A percentile compares a stretch with the other conserved stretches of the same genome.
Evolutionary conservation across 129 eudicot genomes (phyloP).

Genomic region (Cynara cardunculus): DNA sequence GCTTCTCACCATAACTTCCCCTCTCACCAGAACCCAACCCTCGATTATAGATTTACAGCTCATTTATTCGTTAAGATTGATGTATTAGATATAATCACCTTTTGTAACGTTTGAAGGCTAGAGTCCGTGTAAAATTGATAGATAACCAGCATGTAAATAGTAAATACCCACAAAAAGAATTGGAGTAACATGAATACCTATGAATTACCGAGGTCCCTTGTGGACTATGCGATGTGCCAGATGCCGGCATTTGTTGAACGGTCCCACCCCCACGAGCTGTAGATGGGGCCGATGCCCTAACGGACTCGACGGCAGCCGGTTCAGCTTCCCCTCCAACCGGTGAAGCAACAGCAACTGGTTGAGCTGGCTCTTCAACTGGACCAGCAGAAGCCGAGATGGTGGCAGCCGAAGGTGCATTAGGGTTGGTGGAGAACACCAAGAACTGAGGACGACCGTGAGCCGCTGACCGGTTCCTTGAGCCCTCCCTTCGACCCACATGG

Average conservation of each 20-base stretch:
- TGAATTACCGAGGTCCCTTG: slow-evolving; percentile 32
- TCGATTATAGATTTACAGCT: not conserved
- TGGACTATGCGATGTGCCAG: slow-evolving; percentile 27
- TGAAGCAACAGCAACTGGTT: slow-evolving; percentile 19
- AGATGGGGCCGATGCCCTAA: slow-evolving; percentile 31
- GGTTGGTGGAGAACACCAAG: slow-evolving; percentile 52
- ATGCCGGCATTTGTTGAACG: slow-evolving; percentile 21
- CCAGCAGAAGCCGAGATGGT: slow-evolving; percentile 25
- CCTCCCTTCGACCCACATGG: slow-evolving; percentile 56
- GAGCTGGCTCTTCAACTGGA: slow-evolving; percentile 33
- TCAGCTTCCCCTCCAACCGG: slow-evolving; percentile 32
- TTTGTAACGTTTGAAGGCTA: not conserved
- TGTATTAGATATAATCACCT: not conserved
- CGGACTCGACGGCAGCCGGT: slow-evolving; percentile 14
- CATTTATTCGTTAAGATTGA: not conserved
- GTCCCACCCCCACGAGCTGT: slow-evolving; percentile 25
- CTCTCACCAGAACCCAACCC: too few species aligned
- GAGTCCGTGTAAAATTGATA: not conserved
- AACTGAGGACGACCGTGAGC: slow-evolving; percentile 54
- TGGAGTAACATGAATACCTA: slow-evolving; percentile 33
- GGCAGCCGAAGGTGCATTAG: slow-evolving; percentile 40
- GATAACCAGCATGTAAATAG: not conserved
- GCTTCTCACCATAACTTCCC: too few species aligned
- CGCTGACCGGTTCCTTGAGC: slow-evolving; percentile 53
- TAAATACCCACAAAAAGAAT: not conserved